Evolutionary conservation across 192 early-diverging fungal genomes (phyloP), one percentile per base, ranked within the genome.

Genomic region (Obelidium mucronatum): DNA sequence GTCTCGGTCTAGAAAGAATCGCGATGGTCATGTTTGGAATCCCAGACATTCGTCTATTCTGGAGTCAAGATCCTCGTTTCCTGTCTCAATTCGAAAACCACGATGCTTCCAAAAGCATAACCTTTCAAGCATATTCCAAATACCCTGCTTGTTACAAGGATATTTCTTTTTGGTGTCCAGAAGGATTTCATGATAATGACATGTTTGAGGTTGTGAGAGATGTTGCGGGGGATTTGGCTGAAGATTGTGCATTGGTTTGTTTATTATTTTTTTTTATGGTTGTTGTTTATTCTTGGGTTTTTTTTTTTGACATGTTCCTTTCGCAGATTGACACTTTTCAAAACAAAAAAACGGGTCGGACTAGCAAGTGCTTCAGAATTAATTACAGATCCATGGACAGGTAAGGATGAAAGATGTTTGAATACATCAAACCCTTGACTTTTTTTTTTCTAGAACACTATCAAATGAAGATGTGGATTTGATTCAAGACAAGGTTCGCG

Each of bases 371-470:
- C 79, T 99, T 94, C 83, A 87, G 96, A 54, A 97, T 99, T 76
- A 92, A 91, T 78, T 99, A 98, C 75, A 82, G 96, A 58, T 95
- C 96, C 3, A 99, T 99, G 97, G 97, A 99, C 79, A 90, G 91
- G 91, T 55, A 34, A 54, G 30, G 1, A n/a, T n/a, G n/a, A n/a
- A n/a, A n/a, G n/a, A n/a, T n/a, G n/a, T n/a, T n/a, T n/a, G n/a
- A n/a, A n/a, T 15, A 11, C 53, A 59, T 44, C 28, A 17, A 34
- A 30, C 33, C 3, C 24, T 58, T 58, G 15, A 39, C 40, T 39
- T 28, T 26, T 17, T 37, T 5, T 44, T 39, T 33, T 54, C 2
- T 64, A 91, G 94, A 74, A 98, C 92, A 68, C 89, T 96, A 15
- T 96, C 94, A 22, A 95, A 99, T 76, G 92, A 91, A 40, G 97